These are phyloP conservation scores for Curvularia sp. DNA, from an alignment of 2,329 filamentous ascomycete species.

Conservation along the genomic window DNA sequence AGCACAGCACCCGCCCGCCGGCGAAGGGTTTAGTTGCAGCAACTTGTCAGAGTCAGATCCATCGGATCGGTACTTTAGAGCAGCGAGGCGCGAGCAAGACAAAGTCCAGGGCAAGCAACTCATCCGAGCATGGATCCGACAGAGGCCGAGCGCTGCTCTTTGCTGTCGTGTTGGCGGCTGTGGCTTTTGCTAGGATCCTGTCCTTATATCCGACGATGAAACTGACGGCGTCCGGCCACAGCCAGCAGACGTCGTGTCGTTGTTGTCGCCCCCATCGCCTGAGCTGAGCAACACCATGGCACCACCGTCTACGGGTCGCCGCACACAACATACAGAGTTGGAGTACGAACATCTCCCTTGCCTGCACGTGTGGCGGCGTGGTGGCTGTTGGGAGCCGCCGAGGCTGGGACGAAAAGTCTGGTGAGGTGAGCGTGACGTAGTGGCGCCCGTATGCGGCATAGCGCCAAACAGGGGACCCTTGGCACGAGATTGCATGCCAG, in stretches of 20 bases:
- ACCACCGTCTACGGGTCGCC: too few relatives aligned
- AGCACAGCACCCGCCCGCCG: conserved; percentile 1
- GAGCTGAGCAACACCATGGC: too few relatives aligned
- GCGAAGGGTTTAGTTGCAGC: conserved; percentile 12
- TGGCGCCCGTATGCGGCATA: conserved; percentile 5
- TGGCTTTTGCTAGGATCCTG: conserved; percentile 29
- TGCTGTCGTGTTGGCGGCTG: conserved; percentile 26
- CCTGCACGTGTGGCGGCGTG: not conserved
- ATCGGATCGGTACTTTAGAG: conserved; percentile 13
- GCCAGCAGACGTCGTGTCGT: not conserved
- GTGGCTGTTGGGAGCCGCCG: not conserved
- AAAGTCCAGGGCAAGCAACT: conserved; percentile 22
- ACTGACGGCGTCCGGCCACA: conserved; percentile 22
- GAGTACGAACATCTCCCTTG: too few relatives aligned
- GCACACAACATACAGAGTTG: too few relatives aligned
- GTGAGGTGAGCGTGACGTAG: conserved; percentile 27
- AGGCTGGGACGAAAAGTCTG: conserved; percentile 19
- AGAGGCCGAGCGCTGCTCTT: conserved; percentile 26
- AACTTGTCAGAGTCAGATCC: conserved; percentile 21
- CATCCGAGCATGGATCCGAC: conserved; percentile 30
- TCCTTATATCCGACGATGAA: conserved; percentile 32
- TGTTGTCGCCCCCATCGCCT: too few relatives aligned
- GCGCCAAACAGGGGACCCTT: conserved; percentile 16
- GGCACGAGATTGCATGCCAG: conserved; percentile 8
- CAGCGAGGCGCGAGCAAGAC: conserved; percentile 14